These are phyloP conservation scores for Colletotrichum costaricense DNA, from an alignment of 2,329 filamentous ascomycete genomes.

Conservation along the genomic window DNA sequence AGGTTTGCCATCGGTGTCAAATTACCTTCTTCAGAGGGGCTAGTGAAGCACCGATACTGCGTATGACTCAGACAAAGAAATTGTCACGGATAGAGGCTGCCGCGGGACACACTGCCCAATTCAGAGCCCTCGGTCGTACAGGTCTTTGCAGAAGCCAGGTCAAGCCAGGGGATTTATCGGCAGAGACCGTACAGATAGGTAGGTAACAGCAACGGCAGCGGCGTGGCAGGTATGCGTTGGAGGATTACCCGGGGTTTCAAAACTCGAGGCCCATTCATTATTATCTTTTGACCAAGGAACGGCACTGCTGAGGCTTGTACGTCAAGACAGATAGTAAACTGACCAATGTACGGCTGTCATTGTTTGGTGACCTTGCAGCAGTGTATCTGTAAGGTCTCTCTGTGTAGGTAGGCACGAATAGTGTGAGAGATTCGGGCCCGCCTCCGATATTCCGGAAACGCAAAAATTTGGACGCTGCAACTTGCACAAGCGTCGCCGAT, in stretches of 20 bases:
- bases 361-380: slow-evolving; percentile 3
- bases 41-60: neutral
- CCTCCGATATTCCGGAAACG: slow-evolving; percentile 34
- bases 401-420: neutral
- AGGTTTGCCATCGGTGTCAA: neutral
- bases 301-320: neutral
- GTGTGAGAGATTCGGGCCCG: slow-evolving; percentile 26
- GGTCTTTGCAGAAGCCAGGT: neutral
- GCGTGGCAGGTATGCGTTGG: neutral
- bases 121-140: neutral
- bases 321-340: neutral
- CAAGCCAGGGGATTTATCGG: neutral
- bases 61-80: slow-evolving; percentile 27
- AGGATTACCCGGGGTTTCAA: neutral
- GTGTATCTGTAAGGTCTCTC: slow-evolving; percentile 3
- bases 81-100: slow-evolving; percentile 22
- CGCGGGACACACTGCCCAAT: slow-evolving; percentile 6
- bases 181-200: neutral
- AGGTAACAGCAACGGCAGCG: neutral
- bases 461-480: slow-evolving; percentile 29
- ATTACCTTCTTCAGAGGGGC: neutral
- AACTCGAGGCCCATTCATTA: neutral
- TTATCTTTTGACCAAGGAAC: neutral
- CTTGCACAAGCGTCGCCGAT: slow-evolving; percentile 33
- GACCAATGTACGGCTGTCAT: neutral